Evolutionary conservation across 78 protist genomes (phyloP).

Genomic region (Dictyostelium brefeldianum): DNA sequence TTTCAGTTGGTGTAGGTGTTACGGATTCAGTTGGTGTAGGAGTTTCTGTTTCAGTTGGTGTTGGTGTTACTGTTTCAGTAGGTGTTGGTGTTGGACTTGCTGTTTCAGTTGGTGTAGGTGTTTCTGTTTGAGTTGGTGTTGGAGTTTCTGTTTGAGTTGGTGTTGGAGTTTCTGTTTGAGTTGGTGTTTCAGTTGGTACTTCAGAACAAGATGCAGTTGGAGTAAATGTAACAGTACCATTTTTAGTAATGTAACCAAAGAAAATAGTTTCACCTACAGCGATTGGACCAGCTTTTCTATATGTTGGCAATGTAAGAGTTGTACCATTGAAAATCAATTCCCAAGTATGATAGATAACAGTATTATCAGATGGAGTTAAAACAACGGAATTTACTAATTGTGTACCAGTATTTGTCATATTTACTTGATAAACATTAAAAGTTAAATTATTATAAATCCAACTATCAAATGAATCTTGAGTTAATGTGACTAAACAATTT

Average conservation of each 20-base stretch:
- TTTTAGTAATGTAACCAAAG: constrained; percentile 33
- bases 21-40: not conserved
- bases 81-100: no score
- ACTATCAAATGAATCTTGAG: not conserved
- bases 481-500: not conserved
- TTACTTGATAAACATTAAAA: constrained; percentile 6
- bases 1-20: not conserved
- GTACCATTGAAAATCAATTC: not conserved
- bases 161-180: not conserved
- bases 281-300: not conserved
- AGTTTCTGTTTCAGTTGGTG: constrained; percentile 7
- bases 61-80: constrained; percentile 5
- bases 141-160: not conserved
- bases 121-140: not conserved
- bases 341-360: not conserved
- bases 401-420: constrained; percentile 8
- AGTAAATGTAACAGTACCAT: not conserved
- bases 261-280: not conserved
- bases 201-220: not conserved
- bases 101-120: no score
- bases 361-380: not conserved
- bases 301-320: constrained; percentile 1
- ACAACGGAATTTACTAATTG: not conserved
- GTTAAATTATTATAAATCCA: not conserved
- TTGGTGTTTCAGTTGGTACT: constrained; percentile 14